phyloP scores from a whole-genome alignment of 2,329 filamentous ascomycete genomes.

The Aspergillus sp. region DNA sequence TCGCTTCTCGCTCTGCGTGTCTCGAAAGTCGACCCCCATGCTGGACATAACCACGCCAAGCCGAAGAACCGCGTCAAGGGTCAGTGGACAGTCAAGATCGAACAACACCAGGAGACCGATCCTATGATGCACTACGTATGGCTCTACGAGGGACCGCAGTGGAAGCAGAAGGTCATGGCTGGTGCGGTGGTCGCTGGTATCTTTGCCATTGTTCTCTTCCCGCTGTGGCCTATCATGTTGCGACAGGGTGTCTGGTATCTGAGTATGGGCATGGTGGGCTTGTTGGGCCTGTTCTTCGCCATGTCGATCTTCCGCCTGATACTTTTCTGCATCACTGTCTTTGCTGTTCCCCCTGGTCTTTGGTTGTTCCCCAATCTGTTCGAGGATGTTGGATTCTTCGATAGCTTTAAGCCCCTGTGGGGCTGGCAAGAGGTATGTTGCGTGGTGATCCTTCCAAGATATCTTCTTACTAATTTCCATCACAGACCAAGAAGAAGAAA shows the following conservation, averaged over 20 bases:
- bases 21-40: constrained; percentile 73
- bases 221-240: constrained; percentile 88
- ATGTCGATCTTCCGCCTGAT: constrained; percentile 98
- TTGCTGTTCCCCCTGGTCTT: constrained; percentile 77
- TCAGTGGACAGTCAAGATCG: constrained; percentile 91
- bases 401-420: constrained; percentile 94
- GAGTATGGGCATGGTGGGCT: constrained; percentile 85
- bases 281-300: constrained; percentile 89
- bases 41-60: constrained; percentile 67
- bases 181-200: constrained; percentile 77
- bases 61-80: constrained; percentile 85
- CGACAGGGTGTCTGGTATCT: constrained; percentile 96
- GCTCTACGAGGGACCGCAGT: constrained; percentile 91
- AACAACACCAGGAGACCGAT: constrained; percentile 81
- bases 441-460: background rate
- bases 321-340: constrained; percentile 89
- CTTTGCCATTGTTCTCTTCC: constrained; percentile 89
- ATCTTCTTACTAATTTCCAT: constrained; percentile 4
- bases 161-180: constrained; percentile 91
- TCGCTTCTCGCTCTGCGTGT: constrained; percentile 92
- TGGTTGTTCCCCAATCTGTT: constrained; percentile 98
- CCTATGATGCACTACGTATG: constrained; percentile 83
- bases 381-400: constrained; percentile 97
- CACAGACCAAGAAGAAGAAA: constrained; percentile 38
- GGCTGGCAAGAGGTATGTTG: constrained; percentile 88